Conservation (phyloP, 352 stramenopile genomes). For the Globisporangium iwayamae region DNA sequence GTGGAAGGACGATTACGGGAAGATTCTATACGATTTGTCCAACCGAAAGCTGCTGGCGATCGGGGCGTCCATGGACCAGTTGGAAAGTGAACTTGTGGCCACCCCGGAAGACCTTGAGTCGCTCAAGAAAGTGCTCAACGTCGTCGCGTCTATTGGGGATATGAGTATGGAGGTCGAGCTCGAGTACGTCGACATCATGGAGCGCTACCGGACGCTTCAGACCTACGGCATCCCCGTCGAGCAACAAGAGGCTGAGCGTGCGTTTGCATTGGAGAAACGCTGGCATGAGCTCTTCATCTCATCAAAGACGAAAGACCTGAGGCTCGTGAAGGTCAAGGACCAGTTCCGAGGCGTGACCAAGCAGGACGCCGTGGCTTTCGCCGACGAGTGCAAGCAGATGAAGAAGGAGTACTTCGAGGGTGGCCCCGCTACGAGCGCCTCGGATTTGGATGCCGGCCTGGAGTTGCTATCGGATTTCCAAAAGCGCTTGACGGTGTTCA, state of each 20-base stretch:
- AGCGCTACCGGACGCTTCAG: conserved; percentile 88
- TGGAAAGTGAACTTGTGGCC: conserved; percentile 76
- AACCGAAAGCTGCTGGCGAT: conserved; percentile 79
- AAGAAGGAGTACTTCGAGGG: conserved; percentile 82
- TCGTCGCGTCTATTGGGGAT: conserved; percentile 80
- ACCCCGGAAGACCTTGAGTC: conserved; percentile 87
- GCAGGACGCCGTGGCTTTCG: conserved; percentile 87
- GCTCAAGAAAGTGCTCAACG: conserved; percentile 94
- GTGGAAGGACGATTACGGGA: conserved; percentile 94
- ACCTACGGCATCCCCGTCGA: conserved; percentile 84
- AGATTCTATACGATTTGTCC: conserved; percentile 88
- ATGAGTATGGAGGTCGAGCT: conserved; percentile 95
- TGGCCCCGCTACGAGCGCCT: conserved; percentile 80
- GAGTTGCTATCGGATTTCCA: conserved; percentile 88
- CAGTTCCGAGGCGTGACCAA: conserved; percentile 94
- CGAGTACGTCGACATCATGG: conserved; percentile 90
- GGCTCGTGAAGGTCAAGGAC: conserved; percentile 92
- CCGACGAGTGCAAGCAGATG: conserved; percentile 82
- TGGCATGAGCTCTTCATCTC: conserved; percentile 84
- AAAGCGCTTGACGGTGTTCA: conserved; percentile 72
- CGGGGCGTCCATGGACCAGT: conserved; percentile 66
- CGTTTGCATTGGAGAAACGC: conserved; percentile 73
- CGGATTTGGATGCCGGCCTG: conserved; percentile 86
- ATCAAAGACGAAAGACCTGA: conserved; percentile 91
- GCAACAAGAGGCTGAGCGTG: conserved; percentile 49